These are phyloP conservation scores for Murraya paniculata DNA, from an alignment of 345 rosid genomes.

Conservation along the genomic window DNA sequence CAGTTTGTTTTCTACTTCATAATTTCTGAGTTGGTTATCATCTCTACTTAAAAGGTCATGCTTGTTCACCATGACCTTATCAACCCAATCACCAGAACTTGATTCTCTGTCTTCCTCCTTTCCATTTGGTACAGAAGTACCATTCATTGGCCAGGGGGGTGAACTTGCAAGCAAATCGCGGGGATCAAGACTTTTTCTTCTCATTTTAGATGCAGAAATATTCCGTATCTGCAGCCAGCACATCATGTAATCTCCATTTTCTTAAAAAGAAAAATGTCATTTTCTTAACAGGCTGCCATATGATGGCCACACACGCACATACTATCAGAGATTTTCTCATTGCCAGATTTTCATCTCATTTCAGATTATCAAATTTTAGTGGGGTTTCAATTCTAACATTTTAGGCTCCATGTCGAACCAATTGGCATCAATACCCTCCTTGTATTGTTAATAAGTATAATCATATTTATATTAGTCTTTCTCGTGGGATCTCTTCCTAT, in stretches of 20 bases:
- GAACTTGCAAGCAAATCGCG: slow-evolving; percentile 59
- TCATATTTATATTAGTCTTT: background rate
- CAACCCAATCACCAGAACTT: slow-evolving; percentile 67
- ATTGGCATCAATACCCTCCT: background rate
- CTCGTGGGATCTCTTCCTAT: background rate
- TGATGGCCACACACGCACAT: background rate
- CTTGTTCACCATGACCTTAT: slow-evolving; percentile 62
- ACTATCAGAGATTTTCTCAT: background rate
- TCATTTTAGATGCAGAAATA: slow-evolving; percentile 43
- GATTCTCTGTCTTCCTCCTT: slow-evolving; percentile 60
- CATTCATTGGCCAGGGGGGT: slow-evolving; percentile 55
- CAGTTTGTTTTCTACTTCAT: slow-evolving; percentile 42
- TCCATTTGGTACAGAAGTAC: slow-evolving; percentile 35
- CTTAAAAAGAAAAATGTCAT: background rate
- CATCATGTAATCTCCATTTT: background rate
- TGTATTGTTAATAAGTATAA: background rate
- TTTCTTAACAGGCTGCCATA: background rate
- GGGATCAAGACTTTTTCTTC: slow-evolving; percentile 65
- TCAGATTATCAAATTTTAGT: background rate
- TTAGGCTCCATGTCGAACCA: background rate
- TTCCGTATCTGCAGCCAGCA: slow-evolving; percentile 29
- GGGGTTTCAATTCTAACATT: background rate
- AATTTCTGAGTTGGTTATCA: slow-evolving; percentile 28
- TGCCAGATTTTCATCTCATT: background rate
- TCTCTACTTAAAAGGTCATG: slow-evolving; percentile 35